Evolutionary conservation across 129 eudicot species (phyloP).

Genomic region (Smallanthus sonchifolius): DNA sequence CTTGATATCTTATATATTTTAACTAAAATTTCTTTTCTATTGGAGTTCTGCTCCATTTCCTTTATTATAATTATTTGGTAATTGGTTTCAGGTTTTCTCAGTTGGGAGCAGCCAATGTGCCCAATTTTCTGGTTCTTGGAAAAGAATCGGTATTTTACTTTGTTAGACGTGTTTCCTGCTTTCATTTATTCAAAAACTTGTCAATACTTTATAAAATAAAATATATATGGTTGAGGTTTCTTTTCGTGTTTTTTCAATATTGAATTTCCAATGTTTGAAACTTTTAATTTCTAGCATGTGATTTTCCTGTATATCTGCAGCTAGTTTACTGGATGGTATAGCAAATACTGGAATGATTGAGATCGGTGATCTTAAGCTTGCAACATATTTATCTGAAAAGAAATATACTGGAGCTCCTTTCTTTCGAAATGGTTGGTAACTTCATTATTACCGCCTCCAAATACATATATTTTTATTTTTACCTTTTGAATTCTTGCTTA

Average conservation of each 20-base stretch:
- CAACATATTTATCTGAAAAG: conserved; percentile 70
- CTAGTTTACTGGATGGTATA: conserved; percentile 59
- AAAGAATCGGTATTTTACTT: conserved; percentile 53
- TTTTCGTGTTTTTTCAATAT: neutral
- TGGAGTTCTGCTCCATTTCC: neutral
- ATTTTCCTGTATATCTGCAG: conserved; percentile 34
- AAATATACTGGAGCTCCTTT: conserved; percentile 69
- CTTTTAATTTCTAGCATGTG: neutral
- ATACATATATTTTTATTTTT: neutral
- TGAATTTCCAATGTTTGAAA: neutral
- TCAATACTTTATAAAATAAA: neutral
- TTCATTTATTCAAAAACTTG: neutral
- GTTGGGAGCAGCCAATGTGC: conserved; percentile 70
- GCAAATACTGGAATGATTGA: conserved; percentile 74
- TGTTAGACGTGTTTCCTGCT: neutral
- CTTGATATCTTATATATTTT: neutral
- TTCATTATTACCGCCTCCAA: neutral
- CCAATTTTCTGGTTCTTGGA: conserved; percentile 58
- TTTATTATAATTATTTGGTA: neutral
- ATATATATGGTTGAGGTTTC: neutral
- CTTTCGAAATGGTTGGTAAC: conserved; percentile 72
- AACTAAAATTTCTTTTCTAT: neutral
- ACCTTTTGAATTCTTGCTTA: neutral
- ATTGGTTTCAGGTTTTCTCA: conserved; percentile 57
- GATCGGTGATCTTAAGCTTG: conserved; percentile 68